A percentile compares a stretch with the other conserved stretches of the same genome.
These are phyloP conservation scores for Reticulascus tulasneorum DNA, from an alignment of 2,329 filamentous ascomycete genomes.

Conservation along the genomic window DNA sequence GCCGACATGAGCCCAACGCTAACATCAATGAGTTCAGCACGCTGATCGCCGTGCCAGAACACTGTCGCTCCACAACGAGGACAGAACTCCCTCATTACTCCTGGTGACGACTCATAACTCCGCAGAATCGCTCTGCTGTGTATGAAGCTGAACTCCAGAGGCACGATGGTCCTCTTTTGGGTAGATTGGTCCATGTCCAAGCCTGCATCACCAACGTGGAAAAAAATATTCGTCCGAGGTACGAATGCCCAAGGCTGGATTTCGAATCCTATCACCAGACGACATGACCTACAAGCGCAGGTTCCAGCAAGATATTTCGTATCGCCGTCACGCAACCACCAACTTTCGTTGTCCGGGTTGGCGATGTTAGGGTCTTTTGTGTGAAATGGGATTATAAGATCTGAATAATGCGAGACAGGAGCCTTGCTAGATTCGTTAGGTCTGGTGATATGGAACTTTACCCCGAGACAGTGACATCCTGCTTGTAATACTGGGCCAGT, in stretches of 20 bases:
- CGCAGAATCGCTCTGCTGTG: conserved; percentile 38
- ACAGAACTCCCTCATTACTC: conserved; percentile 59
- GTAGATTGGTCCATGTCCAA: background rate
- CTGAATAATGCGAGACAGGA: conserved; percentile 45
- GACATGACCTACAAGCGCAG: conserved; percentile 61
- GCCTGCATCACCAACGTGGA: conserved; percentile 27
- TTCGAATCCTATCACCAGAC: conserved; percentile 56
- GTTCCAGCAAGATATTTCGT: conserved; percentile 55
- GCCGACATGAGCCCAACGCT: conserved; percentile 56
- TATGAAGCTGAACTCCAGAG: conserved; percentile 32
- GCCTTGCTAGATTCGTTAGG: conserved; percentile 43
- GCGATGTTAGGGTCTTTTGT: conserved; percentile 24
- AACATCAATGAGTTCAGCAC: conserved; percentile 58
- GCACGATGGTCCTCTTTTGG: conserved; percentile 10
- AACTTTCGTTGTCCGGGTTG: conserved; percentile 49
- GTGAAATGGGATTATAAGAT: conserved; percentile 48
- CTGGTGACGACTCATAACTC: conserved; percentile 49
- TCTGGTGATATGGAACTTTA: conserved; percentile 53
- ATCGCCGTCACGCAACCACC: conserved; percentile 50
- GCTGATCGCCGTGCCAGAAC: conserved; percentile 55
- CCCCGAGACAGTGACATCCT: conserved; percentile 50
- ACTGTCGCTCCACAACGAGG: conserved; percentile 57
- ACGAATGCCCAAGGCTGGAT: conserved; percentile 65
- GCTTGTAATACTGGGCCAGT: no score
- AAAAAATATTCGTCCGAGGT: conserved; percentile 52